Base-by-base conservation (phyloP, 331 rosid genomes). In the Telfairia occidentalis region DNA sequence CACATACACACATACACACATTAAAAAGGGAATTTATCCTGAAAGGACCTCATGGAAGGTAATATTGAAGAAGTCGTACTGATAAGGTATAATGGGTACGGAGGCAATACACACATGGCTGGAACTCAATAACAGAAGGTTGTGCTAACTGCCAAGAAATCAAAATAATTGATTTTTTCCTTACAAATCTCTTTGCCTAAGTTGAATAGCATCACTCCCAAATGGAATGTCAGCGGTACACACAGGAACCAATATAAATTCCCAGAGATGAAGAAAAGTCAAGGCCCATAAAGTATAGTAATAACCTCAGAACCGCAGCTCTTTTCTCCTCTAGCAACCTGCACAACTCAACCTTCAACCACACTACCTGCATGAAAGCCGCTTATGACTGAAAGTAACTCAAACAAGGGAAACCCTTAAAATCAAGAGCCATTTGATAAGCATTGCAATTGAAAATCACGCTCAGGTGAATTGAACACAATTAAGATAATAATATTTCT, bases 251-350 rank as follows among this genome's bases (percentile, higher is more conserved):
- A 43, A 26, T 28, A 26, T 26, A 28, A 43, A 46, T 70, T 8
- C 24, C 16, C 42, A 46, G 52, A 28, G 35, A 70, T 28, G 75
- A 70, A 70, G 42, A 70, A 46, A 70, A 45, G 7, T 13, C 38
- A 70, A 38, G 73, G 3, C 55, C 6, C 28, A 45, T 45, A 70
- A 16, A 9, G 30, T 16, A 10, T 29, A 61, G 70, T 45, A 75
- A 80, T 57, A 80, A 93, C 98, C 97, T 89, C 79, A 94, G 92
- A 76, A 85, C 61, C 72, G 96, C 83, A 79, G 90, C 77, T 89
- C 96, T 89, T 87, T 91, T 91, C 80, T 91, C 97, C 87, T 94
- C 98, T 84, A 91, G 86, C 87, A 88, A 79, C 81, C 90, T 87
- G 88, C 96, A 89, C 78, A 94, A 45, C 81, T 94, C 98, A 26